phyloP scores from a whole-genome alignment of 208 protist species.

The Trypanosomatidae sp. region DNA sequence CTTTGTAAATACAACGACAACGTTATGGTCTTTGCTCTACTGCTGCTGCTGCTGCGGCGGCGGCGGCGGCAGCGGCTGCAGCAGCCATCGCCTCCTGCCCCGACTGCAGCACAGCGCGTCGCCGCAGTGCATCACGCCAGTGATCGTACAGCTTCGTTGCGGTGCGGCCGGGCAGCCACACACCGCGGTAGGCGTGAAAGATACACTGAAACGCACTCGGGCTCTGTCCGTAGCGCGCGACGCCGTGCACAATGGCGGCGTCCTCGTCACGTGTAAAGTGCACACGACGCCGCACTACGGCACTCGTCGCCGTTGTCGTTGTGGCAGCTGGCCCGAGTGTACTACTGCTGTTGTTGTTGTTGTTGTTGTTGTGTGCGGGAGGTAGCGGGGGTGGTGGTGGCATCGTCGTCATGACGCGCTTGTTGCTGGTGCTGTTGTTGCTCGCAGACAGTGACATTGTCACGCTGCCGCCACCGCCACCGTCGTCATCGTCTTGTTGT shows the following conservation, averaged over 20 bases:
- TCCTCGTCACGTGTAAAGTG: constrained; percentile 60
- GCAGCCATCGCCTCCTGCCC: constrained; percentile 4
- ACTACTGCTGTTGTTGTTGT: constrained; percentile 7
- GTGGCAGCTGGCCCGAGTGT: background rate
- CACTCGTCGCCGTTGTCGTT: background rate
- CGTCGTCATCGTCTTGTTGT: too few species aligned
- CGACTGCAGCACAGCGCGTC: constrained; percentile 18
- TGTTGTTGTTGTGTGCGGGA: constrained; percentile 2
- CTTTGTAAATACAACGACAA: background rate
- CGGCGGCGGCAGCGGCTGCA: background rate
- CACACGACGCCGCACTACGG: constrained; percentile 9
- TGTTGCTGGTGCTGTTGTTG: too few species aligned
- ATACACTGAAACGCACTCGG: constrained; percentile 47
- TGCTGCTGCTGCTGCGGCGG: background rate
- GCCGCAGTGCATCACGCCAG: constrained; percentile 59
- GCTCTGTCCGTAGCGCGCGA: constrained; percentile 34
- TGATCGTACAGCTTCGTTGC: constrained; percentile 63
- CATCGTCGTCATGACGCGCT: too few species aligned
- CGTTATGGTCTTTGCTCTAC: too few species aligned
- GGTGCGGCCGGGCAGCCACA: constrained; percentile 49
- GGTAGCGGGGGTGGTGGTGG: too few species aligned
- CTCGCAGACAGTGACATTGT: too few species aligned
- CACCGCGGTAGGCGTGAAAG: constrained; percentile 27
- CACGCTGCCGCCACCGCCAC: too few species aligned
- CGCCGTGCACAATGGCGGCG: constrained; percentile 54